Base-by-base conservation (phyloP, 139 green algal species). In the Closterium sp. region DNA sequence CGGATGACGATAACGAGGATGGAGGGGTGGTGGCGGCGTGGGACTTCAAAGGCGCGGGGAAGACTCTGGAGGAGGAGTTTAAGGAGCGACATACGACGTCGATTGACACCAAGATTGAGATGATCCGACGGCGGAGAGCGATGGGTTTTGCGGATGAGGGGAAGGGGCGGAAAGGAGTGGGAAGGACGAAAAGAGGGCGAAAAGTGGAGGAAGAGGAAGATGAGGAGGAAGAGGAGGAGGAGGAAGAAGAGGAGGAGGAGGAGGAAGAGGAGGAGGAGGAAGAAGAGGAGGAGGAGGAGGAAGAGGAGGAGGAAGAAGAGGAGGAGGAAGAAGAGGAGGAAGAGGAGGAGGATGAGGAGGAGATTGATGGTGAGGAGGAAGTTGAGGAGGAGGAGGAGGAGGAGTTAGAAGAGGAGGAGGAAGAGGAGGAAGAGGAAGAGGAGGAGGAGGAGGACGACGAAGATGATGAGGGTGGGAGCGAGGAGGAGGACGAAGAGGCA, bases 401-500 rank as follows among this genome's bases (percentile, higher is more conserved):
- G 84, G 31, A 87, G 38, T 21, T 10, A 28, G 84, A 33, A 28
- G 84, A 88, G 0, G 84, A 38, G 4, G 33, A 87, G 23, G 33
- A 86, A 0, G 35, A 87, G 23, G 87, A 90, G 2, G 87, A 90
- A 21, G 87, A 86, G 19, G 87, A 76, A 4, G 69, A 87, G 1
- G 34, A 90, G 7, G 87, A 31, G 3, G 87, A 90, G n/a, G 87
- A 86, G 23, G 87, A 90, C 4, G 33, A 84, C 2, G 87, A 85
- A 30, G 43, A 36, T 12, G 33, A 85, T 0, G 87, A 90, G 25
- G 34, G 88, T 23, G 33, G 88, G 12, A 25, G 36, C 16, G 87
- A 90, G 35, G 87, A 38, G 5, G 31, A 84, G 35, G n/a, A n/a
- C n/a, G 87, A 90, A 90, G 87, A 86, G n/a, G 83, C 12, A 19